These are phyloP conservation scores for Carex scoparia DNA, from an alignment of 176 grass and related monocot genomes.

Conservation along the genomic window DNA sequence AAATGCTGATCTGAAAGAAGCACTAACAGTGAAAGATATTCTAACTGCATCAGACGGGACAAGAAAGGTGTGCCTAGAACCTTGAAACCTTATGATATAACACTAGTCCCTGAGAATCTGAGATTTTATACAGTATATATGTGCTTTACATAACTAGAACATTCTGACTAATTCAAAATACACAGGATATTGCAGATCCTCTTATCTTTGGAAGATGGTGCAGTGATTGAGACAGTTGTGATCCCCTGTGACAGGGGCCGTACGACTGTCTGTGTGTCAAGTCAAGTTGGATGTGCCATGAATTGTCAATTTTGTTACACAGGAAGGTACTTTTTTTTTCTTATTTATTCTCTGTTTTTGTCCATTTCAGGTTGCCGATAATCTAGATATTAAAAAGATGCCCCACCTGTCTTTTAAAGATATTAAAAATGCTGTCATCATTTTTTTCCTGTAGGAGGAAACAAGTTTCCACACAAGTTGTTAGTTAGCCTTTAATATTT, in stretches of 20 bases:
- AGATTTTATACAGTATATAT: neutral
- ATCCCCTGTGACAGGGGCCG: constrained; percentile 71
- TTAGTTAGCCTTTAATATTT: neutral
- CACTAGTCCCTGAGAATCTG: neutral
- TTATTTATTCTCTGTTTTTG: neutral
- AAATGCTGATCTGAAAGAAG: constrained; percentile 61
- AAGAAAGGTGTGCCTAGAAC: constrained; percentile 50
- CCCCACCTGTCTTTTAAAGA: neutral
- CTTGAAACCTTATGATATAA: too few species aligned
- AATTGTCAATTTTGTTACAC: constrained; percentile 99
- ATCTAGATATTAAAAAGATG: neutral
- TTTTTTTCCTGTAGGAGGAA: neutral
- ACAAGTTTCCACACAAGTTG: neutral
- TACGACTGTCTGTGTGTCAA: constrained; percentile 92
- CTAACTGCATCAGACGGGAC: constrained; percentile 73
- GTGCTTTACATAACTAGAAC: neutral
- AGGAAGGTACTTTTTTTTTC: constrained; percentile 47
- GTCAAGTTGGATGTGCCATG: constrained; percentile 97
- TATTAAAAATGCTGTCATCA: neutral
- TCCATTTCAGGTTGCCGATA: neutral
- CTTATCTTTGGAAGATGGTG: constrained; percentile 73
- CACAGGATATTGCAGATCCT: constrained; percentile 88
- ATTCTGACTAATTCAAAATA: constrained; percentile 54
- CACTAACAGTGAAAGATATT: constrained; percentile 76
- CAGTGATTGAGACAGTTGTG: constrained; percentile 88